These are phyloP conservation scores for Xerocomus alliaceus DNA, from an alignment of 1,284 basidiomycete species.

Conservation along the genomic window DNA sequence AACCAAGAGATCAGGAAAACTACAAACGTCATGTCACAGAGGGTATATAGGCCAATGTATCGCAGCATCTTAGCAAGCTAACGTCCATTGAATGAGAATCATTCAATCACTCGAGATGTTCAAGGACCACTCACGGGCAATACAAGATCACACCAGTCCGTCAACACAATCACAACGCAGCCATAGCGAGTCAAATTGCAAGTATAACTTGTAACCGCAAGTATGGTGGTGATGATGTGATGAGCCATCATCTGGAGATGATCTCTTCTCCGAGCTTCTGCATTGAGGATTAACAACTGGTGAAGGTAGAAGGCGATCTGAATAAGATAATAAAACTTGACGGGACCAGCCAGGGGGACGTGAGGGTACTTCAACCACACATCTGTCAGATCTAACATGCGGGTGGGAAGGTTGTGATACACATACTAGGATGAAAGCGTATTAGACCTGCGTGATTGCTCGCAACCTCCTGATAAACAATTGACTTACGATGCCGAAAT, in stretches of 20 bases:
- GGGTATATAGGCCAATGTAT: constrained; percentile 74
- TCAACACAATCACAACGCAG: constrained; percentile 85
- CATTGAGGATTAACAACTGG: constrained; percentile 89
- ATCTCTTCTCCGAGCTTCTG: constrained; percentile 93
- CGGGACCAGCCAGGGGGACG: constrained; percentile 72
- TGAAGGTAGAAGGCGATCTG: constrained; percentile 95
- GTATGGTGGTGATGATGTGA: constrained; percentile 87
- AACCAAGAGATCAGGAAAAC: constrained; percentile 91
- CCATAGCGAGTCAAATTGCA: constrained; percentile 89
- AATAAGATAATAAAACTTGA: constrained; percentile 92
- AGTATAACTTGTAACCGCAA: constrained; percentile 82
- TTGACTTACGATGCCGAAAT: constrained; percentile 80
- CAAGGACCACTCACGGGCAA: constrained; percentile 73
- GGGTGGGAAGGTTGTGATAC: constrained; percentile 74
- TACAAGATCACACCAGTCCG: constrained; percentile 94
- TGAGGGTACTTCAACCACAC: constrained; percentile 89
- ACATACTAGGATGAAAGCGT: constrained; percentile 67
- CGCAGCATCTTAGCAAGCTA: constrained; percentile 93
- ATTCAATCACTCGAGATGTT: background rate
- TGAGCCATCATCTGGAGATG: constrained; percentile 96
- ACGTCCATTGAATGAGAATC: constrained; percentile 5
- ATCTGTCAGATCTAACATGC: constrained; percentile 67
- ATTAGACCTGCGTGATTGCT: constrained; percentile 1
- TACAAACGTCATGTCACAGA: constrained; percentile 82
- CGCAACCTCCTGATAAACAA: constrained; percentile 11